Conservation (phyloP, 2,329 filamentous ascomycete genomes). For the Fusarium virguliforme region DNA sequence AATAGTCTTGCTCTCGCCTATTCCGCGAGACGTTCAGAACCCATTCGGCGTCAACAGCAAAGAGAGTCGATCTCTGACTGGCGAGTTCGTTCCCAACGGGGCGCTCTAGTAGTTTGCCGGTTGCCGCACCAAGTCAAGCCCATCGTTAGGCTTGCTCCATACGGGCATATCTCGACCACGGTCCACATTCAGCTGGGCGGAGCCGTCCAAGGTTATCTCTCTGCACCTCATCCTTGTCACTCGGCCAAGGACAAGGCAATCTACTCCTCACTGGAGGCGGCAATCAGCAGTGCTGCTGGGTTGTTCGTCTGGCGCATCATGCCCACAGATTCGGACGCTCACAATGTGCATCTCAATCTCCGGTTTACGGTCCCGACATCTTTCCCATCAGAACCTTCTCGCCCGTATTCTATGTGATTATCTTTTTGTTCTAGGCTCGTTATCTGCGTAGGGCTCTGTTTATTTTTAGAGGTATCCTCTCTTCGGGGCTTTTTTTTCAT, state of each 20-base stretch:
- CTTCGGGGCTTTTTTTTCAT: not conserved
- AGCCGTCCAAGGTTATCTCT: not conserved
- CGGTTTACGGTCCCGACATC: not conserved
- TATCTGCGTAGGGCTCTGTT: slow-evolving; percentile 14
- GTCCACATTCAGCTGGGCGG: slow-evolving; percentile 21
- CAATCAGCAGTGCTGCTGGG: slow-evolving; percentile 4
- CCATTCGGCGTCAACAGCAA: not conserved
- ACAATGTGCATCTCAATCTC: slow-evolving; percentile 20
- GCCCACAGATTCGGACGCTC: slow-evolving; percentile 2
- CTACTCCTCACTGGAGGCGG: not conserved
- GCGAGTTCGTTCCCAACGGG: not conserved
- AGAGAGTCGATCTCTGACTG: not conserved
- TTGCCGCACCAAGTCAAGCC: slow-evolving; percentile 36
- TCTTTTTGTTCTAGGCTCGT: not conserved
- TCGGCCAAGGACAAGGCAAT: not conserved
- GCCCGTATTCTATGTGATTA: slow-evolving; percentile 7
- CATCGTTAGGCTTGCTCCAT: slow-evolving; percentile 5
- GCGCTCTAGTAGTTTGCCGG: slow-evolving; percentile 19
- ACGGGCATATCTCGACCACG: slow-evolving; percentile 11
- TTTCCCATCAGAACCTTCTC: not conserved
- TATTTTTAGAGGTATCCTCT: slow-evolving; percentile 29
- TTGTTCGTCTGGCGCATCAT: not conserved
- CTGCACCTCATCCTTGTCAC: not conserved
- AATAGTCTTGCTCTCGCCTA: slow-evolving; percentile 5
- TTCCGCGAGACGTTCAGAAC: slow-evolving; percentile 1